phyloP scores from a whole-genome alignment of 2,329 filamentous ascomycete species.

The Aspergillus pseudoterreus region DNA sequence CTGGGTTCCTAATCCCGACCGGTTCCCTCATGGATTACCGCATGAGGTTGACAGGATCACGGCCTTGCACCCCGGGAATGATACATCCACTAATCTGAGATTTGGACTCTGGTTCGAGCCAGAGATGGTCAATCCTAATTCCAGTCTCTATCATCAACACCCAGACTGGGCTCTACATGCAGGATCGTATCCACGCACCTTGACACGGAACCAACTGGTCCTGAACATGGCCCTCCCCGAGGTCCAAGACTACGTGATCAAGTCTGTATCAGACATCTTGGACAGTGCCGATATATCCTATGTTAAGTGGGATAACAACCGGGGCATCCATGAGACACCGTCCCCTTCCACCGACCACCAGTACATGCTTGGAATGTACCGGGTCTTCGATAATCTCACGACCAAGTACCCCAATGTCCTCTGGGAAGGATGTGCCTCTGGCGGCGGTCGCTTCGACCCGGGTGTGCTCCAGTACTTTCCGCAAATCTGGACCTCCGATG shows the following conservation, averaged over 20 bases:
- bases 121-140: constrained; percentile 65
- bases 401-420: constrained; percentile 58
- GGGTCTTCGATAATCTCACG: constrained; percentile 58
- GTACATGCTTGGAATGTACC: constrained; percentile 63
- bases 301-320: constrained; percentile 67
- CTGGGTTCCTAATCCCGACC: constrained; percentile 57
- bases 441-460: constrained; percentile 62
- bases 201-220: constrained; percentile 57
- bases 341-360: constrained; percentile 53
- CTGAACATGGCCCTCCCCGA: constrained; percentile 59
- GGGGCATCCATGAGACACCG: constrained; percentile 59
- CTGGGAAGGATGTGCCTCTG: constrained; percentile 64
- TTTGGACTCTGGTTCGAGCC: constrained; percentile 68
- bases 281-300: constrained; percentile 54
- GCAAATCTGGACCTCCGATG: constrained; percentile 63
- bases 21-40: constrained; percentile 57
- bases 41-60: constrained; percentile 52
- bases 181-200: constrained; percentile 53
- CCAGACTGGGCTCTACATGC: constrained; percentile 63
- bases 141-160: constrained; percentile 57
- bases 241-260: constrained; percentile 62
- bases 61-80: constrained; percentile 43
- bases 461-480: constrained; percentile 63
- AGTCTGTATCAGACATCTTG: constrained; percentile 53
- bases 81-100: constrained; percentile 48